These are phyloP conservation scores for Gossypium stocksii DNA, from an alignment of 345 rosid genomes.

Conservation along the genomic window DNA sequence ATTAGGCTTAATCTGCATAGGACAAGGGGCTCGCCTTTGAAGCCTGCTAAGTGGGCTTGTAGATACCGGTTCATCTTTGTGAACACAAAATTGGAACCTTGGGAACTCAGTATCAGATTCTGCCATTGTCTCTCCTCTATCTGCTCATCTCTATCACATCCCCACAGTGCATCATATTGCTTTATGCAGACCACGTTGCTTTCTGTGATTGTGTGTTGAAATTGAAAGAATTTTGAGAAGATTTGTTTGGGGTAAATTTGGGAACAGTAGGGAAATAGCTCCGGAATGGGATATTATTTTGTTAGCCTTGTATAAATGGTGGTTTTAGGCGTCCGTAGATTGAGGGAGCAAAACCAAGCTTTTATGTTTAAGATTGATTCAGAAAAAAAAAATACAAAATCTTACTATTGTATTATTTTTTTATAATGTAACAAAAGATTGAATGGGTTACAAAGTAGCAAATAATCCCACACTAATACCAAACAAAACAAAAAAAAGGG, in stretches of 20 bases:
- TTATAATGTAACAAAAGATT: conserved; percentile 19
- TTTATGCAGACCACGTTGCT: no score
- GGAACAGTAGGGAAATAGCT: no score
- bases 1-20: conserved; percentile 33
- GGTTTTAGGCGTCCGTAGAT: no score
- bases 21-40: conserved; percentile 10
- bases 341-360: no score
- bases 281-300: no score
- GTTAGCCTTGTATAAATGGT: no score
- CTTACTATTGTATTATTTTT: conserved; percentile 19
- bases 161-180: no score
- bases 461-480: background rate
- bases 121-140: conserved; percentile 27
- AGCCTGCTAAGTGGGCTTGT: conserved; percentile 41
- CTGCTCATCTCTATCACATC: no score
- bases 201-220: no score
- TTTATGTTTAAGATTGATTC: background rate
- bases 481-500: background rate
- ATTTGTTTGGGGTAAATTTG: no score
- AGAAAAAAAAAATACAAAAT: background rate
- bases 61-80: conserved; percentile 49
- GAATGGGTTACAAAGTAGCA: conserved; percentile 19
- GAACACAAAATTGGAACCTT: conserved; percentile 47
- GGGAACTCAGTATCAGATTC: conserved; percentile 44
- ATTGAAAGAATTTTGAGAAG: no score